Percentiles rank a stretch among this genome's conserved stretches.
phyloP scores from a whole-genome alignment of 2,329 filamentous ascomycete genomes.

The Clonostachys solani region DNA sequence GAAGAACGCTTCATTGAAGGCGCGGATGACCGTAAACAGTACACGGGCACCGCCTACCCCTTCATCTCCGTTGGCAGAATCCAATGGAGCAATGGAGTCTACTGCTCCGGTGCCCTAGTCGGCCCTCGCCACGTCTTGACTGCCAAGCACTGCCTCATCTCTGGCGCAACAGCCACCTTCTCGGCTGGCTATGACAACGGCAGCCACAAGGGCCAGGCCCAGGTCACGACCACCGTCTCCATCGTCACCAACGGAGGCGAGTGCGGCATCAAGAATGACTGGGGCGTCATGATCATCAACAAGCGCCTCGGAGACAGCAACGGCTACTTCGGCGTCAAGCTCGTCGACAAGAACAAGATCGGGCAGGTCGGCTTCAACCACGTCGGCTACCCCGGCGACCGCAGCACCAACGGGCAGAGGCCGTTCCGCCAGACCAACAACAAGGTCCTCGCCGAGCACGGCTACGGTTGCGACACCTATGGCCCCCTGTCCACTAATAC shows the following conservation, averaged over 20 bases:
- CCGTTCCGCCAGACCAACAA: conserved; percentile 6
- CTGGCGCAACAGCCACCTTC: conserved; percentile 11
- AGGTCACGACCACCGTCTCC: background rate
- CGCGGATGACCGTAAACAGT: conserved; percentile 9
- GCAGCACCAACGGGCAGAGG: conserved; percentile 4
- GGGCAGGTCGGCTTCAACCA: conserved; percentile 10
- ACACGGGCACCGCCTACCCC: conserved; percentile 10
- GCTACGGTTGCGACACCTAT: conserved; percentile 5
- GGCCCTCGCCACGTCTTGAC: conserved; percentile 18
- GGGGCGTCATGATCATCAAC: conserved; percentile 16
- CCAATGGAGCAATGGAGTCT: conserved; percentile 11
- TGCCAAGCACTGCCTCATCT: conserved; percentile 15
- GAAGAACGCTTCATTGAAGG: conserved; percentile 12
- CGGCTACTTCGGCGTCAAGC: conserved; percentile 15
- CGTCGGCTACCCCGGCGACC: conserved; percentile 12
- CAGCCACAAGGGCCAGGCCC: conserved; percentile 4
- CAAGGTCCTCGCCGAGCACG: conserved; percentile 1
- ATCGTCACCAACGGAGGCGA: background rate
- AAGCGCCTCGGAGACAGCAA: conserved; percentile 13
- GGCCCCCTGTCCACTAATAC: conserved; percentile 7
- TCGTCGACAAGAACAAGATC: conserved; percentile 6
- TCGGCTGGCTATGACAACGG: conserved; percentile 14
- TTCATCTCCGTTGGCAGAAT: conserved; percentile 12
- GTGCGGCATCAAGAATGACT: conserved; percentile 15
- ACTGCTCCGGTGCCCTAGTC: conserved; percentile 15